These are phyloP conservation scores for Sordariomycetes sp. DNA, from an alignment of 2,329 filamentous ascomycete species.

Conservation along the genomic window DNA sequence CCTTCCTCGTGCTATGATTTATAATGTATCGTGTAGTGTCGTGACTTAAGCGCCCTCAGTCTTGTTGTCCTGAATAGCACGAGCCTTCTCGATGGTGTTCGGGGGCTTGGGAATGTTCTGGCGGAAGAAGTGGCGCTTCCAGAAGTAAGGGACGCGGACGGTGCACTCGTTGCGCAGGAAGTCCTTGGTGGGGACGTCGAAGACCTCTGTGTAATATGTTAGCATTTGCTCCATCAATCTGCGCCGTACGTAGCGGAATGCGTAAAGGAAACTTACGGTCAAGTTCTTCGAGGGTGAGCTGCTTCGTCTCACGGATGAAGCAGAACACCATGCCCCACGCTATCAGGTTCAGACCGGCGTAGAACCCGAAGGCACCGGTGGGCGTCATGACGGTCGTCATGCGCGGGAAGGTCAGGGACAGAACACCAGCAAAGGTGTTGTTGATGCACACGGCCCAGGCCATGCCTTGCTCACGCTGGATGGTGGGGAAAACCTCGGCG, in stretches of 20 bases:
- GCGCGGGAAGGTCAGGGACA: conserved; percentile 46
- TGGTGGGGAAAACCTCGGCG: conserved; percentile 26
- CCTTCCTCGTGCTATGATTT: neutral
- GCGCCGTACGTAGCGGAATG: neutral
- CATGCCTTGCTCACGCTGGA: conserved; percentile 27
- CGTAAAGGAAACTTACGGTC: conserved; percentile 11
- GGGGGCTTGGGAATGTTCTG: conserved; percentile 19
- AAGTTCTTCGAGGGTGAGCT: conserved; percentile 34
- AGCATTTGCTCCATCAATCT: neutral
- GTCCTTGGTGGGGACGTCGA: conserved; percentile 18
- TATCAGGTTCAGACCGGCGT: conserved; percentile 34
- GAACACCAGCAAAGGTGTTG: conserved; percentile 29
- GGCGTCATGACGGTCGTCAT: conserved; percentile 21
- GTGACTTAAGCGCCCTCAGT: neutral
- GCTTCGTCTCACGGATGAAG: conserved; percentile 38
- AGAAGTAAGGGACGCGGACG: conserved; percentile 24
- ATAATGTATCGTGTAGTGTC: neutral
- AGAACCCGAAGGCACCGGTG: conserved; percentile 26
- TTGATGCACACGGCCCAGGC: conserved; percentile 27
- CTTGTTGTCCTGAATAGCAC: neutral
- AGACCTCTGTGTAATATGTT: conserved; percentile 14
- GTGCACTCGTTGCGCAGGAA: conserved; percentile 21
- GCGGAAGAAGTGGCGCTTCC: conserved; percentile 23
- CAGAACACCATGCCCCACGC: conserved; percentile 37
- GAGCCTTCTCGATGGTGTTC: conserved; percentile 13